A percentile compares a stretch with the other conserved stretches of the same genome.
phyloP scores from a whole-genome alignment of 495 filamentous ascomycete species.

The Penicillium ochrochloron region DNA sequence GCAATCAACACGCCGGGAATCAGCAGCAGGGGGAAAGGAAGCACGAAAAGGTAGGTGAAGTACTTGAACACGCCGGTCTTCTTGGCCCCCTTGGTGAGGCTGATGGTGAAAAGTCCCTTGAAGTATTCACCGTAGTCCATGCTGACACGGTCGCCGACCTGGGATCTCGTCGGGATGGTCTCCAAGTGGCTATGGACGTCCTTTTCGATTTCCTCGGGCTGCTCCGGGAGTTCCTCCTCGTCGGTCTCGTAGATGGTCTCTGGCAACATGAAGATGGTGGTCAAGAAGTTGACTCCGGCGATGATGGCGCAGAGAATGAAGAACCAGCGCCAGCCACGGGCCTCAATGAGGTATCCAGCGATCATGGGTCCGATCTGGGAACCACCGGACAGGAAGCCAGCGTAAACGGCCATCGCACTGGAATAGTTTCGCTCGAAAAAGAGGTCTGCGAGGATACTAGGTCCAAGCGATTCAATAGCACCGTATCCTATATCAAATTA shows the following conservation, averaged over 20 bases:
- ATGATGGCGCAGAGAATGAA: slow-evolving; percentile 42
- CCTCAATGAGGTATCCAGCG: slow-evolving; percentile 36
- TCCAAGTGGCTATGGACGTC: slow-evolving; percentile 28
- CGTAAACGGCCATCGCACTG: slow-evolving; percentile 46
- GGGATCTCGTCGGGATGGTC: slow-evolving; percentile 18
- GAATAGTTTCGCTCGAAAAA: slow-evolving; percentile 46
- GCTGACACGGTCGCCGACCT: slow-evolving; percentile 15
- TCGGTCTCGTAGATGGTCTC: slow-evolving; percentile 37
- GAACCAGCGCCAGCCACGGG: slow-evolving; percentile 42
- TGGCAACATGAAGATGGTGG: slow-evolving; percentile 36
- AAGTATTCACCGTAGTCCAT: slow-evolving; percentile 34
- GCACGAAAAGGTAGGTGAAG: slow-evolving; percentile 31
- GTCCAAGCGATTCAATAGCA: slow-evolving; percentile 43
- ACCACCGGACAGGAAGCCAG: slow-evolving; percentile 43
- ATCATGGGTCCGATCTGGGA: slow-evolving; percentile 40
- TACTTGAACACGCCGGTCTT: slow-evolving; percentile 25
- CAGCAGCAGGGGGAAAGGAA: slow-evolving; percentile 41
- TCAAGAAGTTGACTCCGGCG: slow-evolving; percentile 34
- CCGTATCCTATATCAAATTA: slow-evolving; percentile 30
- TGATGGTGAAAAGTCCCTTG: slow-evolving; percentile 36
- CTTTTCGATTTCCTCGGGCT: slow-evolving; percentile 21
- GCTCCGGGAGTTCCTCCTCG: slow-evolving; percentile 16
- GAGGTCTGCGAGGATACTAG: slow-evolving; percentile 46
- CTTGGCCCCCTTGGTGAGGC: slow-evolving; percentile 27
- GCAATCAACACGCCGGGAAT: slow-evolving; percentile 36